Percentiles rank a stretch among this genome's conserved stretches.
Conservation (phyloP, 2,329 filamentous ascomycete genomes). For the Apiospora aurea region DNA sequence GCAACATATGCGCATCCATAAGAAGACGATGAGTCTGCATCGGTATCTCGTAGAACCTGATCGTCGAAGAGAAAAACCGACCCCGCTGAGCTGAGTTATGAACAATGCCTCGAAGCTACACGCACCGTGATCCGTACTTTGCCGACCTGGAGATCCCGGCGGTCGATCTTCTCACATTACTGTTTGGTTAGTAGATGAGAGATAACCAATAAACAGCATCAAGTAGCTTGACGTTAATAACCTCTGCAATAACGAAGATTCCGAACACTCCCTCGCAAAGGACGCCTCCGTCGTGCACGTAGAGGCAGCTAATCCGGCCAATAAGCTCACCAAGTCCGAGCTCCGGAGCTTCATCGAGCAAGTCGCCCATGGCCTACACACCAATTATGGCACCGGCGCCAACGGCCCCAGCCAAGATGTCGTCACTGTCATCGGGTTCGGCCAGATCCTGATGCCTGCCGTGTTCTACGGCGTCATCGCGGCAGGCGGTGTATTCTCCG, state of each 20-base stretch:
- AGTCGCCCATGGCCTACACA: constrained; percentile 55
- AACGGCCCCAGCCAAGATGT: constrained; percentile 58
- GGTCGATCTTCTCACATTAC: constrained; percentile 26
- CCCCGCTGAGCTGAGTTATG: not conserved
- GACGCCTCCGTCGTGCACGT: constrained; percentile 54
- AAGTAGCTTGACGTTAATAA: not conserved
- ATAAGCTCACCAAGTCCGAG: constrained; percentile 51
- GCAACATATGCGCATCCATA: not conserved
- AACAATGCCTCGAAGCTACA: constrained; percentile 32
- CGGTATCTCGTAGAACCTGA: too few relatives aligned
- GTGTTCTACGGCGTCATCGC: constrained; percentile 64
- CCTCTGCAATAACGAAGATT: constrained; percentile 28
- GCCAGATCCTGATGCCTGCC: constrained; percentile 60
- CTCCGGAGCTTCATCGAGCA: constrained; percentile 50
- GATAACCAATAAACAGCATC: not conserved
- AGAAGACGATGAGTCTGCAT: not conserved
- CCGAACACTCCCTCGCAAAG: constrained; percentile 30
- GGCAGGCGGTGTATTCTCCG: constrained; percentile 65
- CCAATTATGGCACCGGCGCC: constrained; percentile 58
- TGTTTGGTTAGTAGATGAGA: constrained; percentile 22
- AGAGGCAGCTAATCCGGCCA: constrained; percentile 53
- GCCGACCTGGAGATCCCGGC: constrained; percentile 22
- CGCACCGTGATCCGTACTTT: constrained; percentile 19
- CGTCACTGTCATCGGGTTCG: constrained; percentile 62
- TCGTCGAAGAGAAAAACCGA: not conserved